phyloP scores from a whole-genome alignment of 78 protist species.

The Guillardia theta region DNA sequence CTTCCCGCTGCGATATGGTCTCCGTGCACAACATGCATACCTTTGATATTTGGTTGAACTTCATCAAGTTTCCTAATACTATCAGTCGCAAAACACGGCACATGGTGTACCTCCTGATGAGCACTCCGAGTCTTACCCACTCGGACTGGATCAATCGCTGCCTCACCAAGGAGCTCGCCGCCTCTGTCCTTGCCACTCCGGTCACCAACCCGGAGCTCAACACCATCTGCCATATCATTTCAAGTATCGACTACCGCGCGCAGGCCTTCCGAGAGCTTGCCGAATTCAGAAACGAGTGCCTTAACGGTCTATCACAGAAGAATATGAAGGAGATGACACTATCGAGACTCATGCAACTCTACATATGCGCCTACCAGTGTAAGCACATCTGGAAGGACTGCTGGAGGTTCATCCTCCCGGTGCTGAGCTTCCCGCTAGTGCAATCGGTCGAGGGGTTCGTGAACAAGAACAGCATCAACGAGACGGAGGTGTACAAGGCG shows the following conservation, averaged over 20 bases:
- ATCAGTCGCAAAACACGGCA: background rate
- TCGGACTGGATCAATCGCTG: background rate
- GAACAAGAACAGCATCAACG: background rate
- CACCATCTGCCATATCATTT: background rate
- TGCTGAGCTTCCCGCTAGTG: background rate
- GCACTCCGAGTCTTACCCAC: background rate
- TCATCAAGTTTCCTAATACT: background rate
- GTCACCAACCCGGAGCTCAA: background rate
- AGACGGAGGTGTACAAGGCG: too few species aligned
- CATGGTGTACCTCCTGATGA: background rate
- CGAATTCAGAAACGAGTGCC: background rate
- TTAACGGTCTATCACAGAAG: background rate
- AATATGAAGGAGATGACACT: background rate
- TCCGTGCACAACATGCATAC: background rate
- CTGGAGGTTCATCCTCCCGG: background rate
- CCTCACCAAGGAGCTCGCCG: background rate
- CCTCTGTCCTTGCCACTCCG: background rate
- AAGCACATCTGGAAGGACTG: background rate
- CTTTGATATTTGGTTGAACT: background rate
- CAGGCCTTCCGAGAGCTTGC: background rate
- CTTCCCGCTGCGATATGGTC: background rate
- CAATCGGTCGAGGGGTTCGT: background rate
- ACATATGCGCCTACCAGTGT: background rate
- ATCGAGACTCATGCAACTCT: background rate
- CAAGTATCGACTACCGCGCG: background rate